These are phyloP conservation scores for Candida frijolesensis DNA, from an alignment of 1,139 yeast species.

Conservation along the genomic window DNA sequence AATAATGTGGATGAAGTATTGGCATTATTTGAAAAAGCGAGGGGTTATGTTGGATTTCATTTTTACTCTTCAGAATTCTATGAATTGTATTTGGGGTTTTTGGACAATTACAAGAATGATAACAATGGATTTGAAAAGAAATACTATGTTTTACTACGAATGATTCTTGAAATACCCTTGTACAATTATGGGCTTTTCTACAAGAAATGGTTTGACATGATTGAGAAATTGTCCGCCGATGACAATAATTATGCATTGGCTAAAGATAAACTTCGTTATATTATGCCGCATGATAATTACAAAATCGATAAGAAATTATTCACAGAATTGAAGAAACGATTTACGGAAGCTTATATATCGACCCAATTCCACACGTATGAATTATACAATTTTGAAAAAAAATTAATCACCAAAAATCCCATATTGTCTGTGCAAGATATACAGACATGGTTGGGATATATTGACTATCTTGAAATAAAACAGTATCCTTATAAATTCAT, in stretches of 20 bases:
- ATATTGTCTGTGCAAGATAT: slow-evolving; percentile 50
- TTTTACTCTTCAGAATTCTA: slow-evolving; percentile 77
- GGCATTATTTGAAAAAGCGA: slow-evolving; percentile 62
- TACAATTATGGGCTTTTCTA: slow-evolving; percentile 70
- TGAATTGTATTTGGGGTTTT: slow-evolving; percentile 64
- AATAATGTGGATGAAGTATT: slow-evolving; percentile 35
- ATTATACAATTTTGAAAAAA: slow-evolving; percentile 64
- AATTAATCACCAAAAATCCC: slow-evolving; percentile 53
- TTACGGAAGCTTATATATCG: slow-evolving; percentile 56
- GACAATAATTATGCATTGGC: slow-evolving; percentile 19
- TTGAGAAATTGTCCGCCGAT: slow-evolving; percentile 37
- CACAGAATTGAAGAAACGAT: slow-evolving; percentile 44
- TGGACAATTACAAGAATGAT: slow-evolving; percentile 39
- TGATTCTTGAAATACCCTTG: slow-evolving; percentile 69
- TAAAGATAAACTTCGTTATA: slow-evolving; percentile 17
- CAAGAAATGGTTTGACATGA: slow-evolving; percentile 40
- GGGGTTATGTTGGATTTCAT: slow-evolving; percentile 67
- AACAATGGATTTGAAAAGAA: slow-evolving; percentile 34
- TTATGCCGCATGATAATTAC: slow-evolving; percentile 25
- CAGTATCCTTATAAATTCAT: slow-evolving; percentile 33
- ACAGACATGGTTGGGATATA: slow-evolving; percentile 60
- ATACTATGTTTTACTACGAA: slow-evolving; percentile 54
- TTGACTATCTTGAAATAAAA: slow-evolving; percentile 52
- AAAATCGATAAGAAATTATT: slow-evolving; percentile 21
- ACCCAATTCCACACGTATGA: slow-evolving; percentile 64